Percentiles rank a stretch among this genome's conserved stretches.
Conservation (phyloP, 176 grass and related monocot species). For the Oryza australiensis region DNA sequence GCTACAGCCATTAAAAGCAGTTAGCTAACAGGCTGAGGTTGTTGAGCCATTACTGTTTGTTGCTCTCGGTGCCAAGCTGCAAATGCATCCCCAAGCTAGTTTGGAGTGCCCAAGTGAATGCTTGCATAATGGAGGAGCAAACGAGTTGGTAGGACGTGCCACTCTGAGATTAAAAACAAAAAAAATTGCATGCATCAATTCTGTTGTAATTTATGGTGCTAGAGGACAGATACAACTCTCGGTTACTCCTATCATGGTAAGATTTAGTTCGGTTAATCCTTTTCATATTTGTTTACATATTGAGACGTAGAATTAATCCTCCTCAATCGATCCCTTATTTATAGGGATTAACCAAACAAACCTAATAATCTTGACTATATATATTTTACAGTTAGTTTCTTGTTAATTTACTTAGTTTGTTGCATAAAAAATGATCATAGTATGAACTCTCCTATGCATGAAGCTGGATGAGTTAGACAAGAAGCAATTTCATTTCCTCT, state of each 20-base stretch:
- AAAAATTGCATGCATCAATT: background rate
- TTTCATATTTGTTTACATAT: too few species aligned
- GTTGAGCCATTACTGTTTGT: slow-evolving; percentile 47
- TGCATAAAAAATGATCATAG: background rate
- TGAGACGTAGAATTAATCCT: too few species aligned
- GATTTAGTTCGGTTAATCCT: too few species aligned
- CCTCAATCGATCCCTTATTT: too few species aligned
- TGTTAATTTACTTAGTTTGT: background rate
- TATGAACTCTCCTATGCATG: background rate
- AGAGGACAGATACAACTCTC: background rate
- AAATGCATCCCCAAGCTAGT: slow-evolving; percentile 13
- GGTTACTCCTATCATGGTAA: background rate
- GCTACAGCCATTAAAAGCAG: background rate
- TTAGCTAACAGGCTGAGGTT: background rate
- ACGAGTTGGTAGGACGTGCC: background rate
- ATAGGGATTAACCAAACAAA: too few species aligned
- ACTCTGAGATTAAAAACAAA: background rate
- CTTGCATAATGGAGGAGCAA: background rate
- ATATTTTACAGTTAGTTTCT: background rate
- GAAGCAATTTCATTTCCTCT: too few species aligned
- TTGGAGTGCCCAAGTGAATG: background rate
- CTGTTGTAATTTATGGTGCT: background rate
- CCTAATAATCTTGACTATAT: background rate
- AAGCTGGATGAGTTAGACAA: background rate
- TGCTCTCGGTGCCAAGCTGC: background rate